phyloP scores from a whole-genome alignment of 305 asterid genomes.

The Rubia occidens region DNA sequence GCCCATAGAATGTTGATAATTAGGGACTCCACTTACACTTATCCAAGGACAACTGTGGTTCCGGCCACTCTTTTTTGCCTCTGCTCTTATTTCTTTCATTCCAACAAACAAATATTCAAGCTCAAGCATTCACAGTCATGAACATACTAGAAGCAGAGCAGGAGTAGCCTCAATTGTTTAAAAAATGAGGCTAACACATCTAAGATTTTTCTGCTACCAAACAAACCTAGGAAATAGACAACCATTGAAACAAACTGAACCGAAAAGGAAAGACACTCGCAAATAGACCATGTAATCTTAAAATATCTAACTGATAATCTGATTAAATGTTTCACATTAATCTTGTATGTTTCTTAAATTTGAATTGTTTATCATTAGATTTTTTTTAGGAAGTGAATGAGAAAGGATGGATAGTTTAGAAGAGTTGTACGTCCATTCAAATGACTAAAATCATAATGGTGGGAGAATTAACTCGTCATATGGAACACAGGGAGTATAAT shows the following conservation, averaged over 20 bases:
- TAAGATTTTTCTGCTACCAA: neutral
- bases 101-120: neutral
- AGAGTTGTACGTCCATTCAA: neutral
- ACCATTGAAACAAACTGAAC: no score
- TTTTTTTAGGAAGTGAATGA: neutral
- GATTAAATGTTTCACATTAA: no score
- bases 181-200: neutral
- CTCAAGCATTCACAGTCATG: neutral
- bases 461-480: neutral
- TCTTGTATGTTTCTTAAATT: neutral
- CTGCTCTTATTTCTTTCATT: no score
- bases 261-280: neutral
- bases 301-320: no score
- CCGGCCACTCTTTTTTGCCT: no score
- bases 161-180: neutral
- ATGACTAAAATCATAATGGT: neutral
- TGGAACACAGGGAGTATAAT: neutral
- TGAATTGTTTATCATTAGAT: neutral
- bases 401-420: neutral
- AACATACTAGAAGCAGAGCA: neutral
- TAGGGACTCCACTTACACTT: neutral
- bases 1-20: neutral
- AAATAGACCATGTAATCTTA: neutral
- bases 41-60: no score
- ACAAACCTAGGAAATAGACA: no score